These are phyloP conservation scores for Colletotrichum theobromicola DNA, from an alignment of 2,329 filamentous ascomycete genomes.

Conservation along the genomic window DNA sequence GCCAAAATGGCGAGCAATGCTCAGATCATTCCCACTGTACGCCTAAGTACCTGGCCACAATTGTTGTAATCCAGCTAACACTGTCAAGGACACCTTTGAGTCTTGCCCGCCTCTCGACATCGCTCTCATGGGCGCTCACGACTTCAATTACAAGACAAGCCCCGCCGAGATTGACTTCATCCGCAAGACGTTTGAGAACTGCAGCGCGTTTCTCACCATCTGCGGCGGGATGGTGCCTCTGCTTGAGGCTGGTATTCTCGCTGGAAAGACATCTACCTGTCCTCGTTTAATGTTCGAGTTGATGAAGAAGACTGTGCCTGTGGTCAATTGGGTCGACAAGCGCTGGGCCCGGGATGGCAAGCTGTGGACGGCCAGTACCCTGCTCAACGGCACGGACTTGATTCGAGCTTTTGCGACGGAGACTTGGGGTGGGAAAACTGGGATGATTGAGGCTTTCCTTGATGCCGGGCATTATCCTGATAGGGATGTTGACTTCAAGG, in stretches of 20 bases:
- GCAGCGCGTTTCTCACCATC: slow-evolving; percentile 42
- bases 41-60: background rate
- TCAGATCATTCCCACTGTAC: slow-evolving; percentile 33
- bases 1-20: slow-evolving; percentile 30
- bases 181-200: slow-evolving; percentile 36
- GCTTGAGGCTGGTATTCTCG: slow-evolving; percentile 38
- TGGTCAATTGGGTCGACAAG: slow-evolving; percentile 41
- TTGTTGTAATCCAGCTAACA: background rate
- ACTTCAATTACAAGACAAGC: slow-evolving; percentile 30
- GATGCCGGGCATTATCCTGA: slow-evolving; percentile 29
- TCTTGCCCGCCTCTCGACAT: slow-evolving; percentile 45
- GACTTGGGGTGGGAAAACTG: slow-evolving; percentile 31
- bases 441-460: slow-evolving; percentile 23
- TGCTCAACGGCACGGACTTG: slow-evolving; percentile 40
- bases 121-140: slow-evolving; percentile 43
- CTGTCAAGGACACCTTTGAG: slow-evolving; percentile 39
- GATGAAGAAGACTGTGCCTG: slow-evolving; percentile 31
- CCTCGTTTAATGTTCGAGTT: slow-evolving; percentile 32
- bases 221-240: slow-evolving; percentile 40
- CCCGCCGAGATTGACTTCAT: slow-evolving; percentile 39
- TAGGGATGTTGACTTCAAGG: slow-evolving; percentile 38
- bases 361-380: slow-evolving; percentile 38
- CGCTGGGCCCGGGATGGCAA: slow-evolving; percentile 40
- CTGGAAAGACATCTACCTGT: slow-evolving; percentile 41
- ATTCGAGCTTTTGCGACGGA: slow-evolving; percentile 33